Percentiles rank a stretch among this genome's conserved stretches.
Evolutionary conservation across 2,329 filamentous ascomycete species (phyloP).

Genomic region (Penicillium psychrosexuale): DNA sequence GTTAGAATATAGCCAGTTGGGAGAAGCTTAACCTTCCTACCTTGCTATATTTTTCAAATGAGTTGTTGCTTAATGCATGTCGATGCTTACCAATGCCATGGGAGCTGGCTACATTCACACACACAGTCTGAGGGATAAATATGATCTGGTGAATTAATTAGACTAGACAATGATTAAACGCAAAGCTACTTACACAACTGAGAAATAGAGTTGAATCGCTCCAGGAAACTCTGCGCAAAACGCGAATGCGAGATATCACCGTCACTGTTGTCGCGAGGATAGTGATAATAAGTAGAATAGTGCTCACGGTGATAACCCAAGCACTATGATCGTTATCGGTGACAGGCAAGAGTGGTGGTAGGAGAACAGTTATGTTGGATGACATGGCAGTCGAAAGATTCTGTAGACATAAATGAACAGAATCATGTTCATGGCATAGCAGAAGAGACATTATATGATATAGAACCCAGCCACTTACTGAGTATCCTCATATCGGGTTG

Average conservation of each 20-base stretch:
- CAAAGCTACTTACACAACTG: neutral
- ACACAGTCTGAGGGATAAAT: constrained; percentile 6
- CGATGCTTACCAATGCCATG: constrained; percentile 10
- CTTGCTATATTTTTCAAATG: constrained; percentile 9
- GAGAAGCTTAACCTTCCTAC: neutral
- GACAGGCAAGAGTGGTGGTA: constrained; percentile 7
- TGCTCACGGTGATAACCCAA: constrained; percentile 13
- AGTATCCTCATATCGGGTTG: neutral
- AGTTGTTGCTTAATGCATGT: neutral
- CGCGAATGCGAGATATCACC: constrained; percentile 8
- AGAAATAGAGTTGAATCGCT: constrained; percentile 2
- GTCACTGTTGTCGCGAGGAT: constrained; percentile 7
- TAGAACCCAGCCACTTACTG: neutral
- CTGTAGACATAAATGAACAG: neutral
- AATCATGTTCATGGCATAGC: neutral
- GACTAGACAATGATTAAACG: neutral
- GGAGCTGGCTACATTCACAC: constrained; percentile 8
- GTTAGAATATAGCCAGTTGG: neutral
- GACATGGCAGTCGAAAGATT: neutral
- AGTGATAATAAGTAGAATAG: constrained; percentile 10
- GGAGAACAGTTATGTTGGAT: neutral
- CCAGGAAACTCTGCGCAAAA: constrained; percentile 6
- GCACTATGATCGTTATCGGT: constrained; percentile 9
- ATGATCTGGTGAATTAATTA: neutral
- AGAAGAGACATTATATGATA: neutral